Percentiles rank a stretch among this genome's conserved stretches.
phyloP scores from a whole-genome alignment of 2,329 filamentous ascomycete species.

The Penicillium corylophilum region DNA sequence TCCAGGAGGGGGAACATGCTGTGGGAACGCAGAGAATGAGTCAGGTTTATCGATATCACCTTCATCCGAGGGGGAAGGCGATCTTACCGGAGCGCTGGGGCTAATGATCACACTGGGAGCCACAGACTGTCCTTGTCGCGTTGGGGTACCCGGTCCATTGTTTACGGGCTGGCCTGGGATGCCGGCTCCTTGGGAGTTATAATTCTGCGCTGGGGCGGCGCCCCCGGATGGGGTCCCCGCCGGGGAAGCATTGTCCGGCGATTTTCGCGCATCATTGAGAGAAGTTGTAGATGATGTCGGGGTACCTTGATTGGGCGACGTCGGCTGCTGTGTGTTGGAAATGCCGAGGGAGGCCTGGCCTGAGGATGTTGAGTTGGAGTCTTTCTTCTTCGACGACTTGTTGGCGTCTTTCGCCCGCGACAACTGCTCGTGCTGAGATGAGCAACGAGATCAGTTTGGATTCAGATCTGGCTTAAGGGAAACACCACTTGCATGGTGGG shows the following conservation, averaged over 20 bases:
- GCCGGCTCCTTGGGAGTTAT: conserved; percentile 37
- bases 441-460: conserved; percentile 8
- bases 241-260: conserved; percentile 44
- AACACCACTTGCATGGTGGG: conserved; percentile 12
- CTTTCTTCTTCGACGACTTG: conserved; percentile 72
- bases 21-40: conserved; percentile 12
- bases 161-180: conserved; percentile 36
- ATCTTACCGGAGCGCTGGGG: conserved; percentile 82
- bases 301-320: conserved; percentile 64
- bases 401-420: conserved; percentile 83
- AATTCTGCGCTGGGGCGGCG: conserved; percentile 38
- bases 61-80: not conserved
- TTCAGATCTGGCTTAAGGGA: conserved; percentile 4
- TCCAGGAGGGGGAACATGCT: conserved; percentile 91
- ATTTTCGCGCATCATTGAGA: conserved; percentile 81
- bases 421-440: conserved; percentile 70
- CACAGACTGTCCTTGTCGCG: conserved; percentile 61
- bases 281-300: conserved; percentile 88
- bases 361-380: conserved; percentile 73
- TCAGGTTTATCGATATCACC: not conserved
- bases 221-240: conserved; percentile 28
- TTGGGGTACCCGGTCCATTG: conserved; percentile 61
- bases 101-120: conserved; percentile 92
- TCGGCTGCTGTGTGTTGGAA: conserved; percentile 54
- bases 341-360: conserved; percentile 56